Evolutionary conservation across 2,329 filamentous ascomycete genomes (phyloP).

Genomic region (Diaporthe citrichinensis): DNA sequence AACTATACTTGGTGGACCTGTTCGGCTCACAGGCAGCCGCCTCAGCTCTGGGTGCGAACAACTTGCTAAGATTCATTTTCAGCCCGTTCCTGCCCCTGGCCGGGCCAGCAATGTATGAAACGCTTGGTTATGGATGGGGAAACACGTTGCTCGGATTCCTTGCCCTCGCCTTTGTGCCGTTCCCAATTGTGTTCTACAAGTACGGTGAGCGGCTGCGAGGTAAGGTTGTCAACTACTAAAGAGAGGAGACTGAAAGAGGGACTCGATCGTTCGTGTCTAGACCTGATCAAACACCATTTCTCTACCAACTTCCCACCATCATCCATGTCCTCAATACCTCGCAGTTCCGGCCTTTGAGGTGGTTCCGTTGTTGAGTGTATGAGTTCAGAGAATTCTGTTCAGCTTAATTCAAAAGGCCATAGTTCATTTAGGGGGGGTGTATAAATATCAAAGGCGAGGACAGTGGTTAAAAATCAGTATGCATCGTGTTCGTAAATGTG

Average conservation of each 20-base stretch:
- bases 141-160: constrained; percentile 55
- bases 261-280: not conserved
- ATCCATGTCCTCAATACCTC: not conserved
- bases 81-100: constrained; percentile 72
- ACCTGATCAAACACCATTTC: not conserved
- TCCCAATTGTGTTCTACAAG: constrained; percentile 54
- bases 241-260: no score
- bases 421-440: not conserved
- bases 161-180: constrained; percentile 56
- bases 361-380: no score
- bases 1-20: constrained; percentile 70
- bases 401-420: no score
- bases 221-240: constrained; percentile 14
- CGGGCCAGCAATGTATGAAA: constrained; percentile 51
- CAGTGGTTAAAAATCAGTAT: not conserved
- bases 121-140: constrained; percentile 44
- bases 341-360: no score
- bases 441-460: not conserved
- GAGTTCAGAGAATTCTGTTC: not conserved
- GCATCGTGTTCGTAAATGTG: not conserved
- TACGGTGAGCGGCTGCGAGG: constrained; percentile 53
- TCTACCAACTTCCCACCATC: no score
- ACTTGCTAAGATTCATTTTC: constrained; percentile 67
- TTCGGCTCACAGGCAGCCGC: constrained; percentile 52
- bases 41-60: constrained; percentile 52